Percentiles rank a stretch among this genome's conserved stretches.
Evolutionary conservation across 2,329 filamentous ascomycete species (phyloP).

Genomic region (Aureobasidium mangrovei): DNA sequence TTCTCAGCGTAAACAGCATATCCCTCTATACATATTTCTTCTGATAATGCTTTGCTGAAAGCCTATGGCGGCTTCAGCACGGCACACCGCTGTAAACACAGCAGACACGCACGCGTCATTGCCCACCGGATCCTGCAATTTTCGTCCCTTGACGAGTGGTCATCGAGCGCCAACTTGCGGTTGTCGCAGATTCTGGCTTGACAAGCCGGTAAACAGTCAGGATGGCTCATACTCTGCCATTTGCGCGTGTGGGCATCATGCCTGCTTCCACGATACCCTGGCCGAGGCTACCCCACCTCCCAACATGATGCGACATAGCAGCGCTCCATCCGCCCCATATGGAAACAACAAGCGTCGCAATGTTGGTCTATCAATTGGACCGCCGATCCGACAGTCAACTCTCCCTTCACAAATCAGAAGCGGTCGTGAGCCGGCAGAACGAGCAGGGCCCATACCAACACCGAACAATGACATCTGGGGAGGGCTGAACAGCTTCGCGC

Average conservation of each 20-base stretch:
- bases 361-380: conserved; percentile 1
- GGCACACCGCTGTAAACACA: conserved; percentile 11
- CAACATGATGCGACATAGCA: conserved; percentile 6
- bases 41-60: conserved; percentile 9
- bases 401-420: not conserved
- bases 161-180: conserved; percentile 40
- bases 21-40: not conserved
- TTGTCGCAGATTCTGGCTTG: conserved; percentile 45
- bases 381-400: not conserved
- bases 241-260: conserved; percentile 48
- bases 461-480: conserved; percentile 22
- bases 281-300: not conserved
- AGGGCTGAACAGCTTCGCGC: conserved; percentile 28
- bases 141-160: conserved; percentile 38
- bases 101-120: conserved; percentile 24
- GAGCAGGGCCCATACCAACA: not conserved
- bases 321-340: conserved; percentile 1
- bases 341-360: not conserved
- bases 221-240: not conserved
- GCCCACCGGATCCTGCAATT: conserved; percentile 46
- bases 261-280: conserved; percentile 41
- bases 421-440: not conserved
- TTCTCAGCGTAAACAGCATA: not conserved
- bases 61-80: conserved; percentile 12
- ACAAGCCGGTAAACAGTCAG: conserved; percentile 18